These are phyloP conservation scores for Blastomyces emzantsi DNA, from an alignment of 2,329 filamentous ascomycete genomes.

Conservation along the genomic window DNA sequence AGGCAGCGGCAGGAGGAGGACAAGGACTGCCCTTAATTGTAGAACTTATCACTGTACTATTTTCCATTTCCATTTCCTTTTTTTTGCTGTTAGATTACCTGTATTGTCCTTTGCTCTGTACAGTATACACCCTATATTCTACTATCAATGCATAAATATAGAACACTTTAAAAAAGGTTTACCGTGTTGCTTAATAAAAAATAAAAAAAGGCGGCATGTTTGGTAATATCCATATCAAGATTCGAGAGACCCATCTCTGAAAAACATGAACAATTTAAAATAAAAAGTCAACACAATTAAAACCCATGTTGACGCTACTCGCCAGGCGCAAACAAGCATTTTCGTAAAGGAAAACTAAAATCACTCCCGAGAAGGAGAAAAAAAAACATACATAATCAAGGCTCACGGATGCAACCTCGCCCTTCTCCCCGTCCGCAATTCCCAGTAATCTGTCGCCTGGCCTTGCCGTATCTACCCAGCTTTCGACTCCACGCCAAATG, in stretches of 20 bases:
- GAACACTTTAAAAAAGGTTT: background rate
- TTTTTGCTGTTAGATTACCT: background rate
- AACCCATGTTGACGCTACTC: background rate
- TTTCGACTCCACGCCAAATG: constrained; percentile 9
- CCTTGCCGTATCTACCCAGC: constrained; percentile 6
- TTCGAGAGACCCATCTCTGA: too few species aligned
- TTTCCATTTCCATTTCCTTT: background rate
- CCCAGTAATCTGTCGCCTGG: background rate
- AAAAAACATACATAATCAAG: background rate
- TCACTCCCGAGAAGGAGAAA: background rate
- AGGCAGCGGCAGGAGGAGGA: background rate
- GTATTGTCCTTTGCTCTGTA: constrained; percentile 1
- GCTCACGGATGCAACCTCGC: background rate
- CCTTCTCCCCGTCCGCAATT: background rate
- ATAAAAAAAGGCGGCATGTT: too few species aligned
- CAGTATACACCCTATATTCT: background rate
- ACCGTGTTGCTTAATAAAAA: background rate
- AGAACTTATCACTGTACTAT: background rate
- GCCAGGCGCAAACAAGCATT: background rate
- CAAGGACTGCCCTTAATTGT: background rate
- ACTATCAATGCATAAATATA: background rate
- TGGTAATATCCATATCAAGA: too few species aligned
- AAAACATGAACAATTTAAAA: background rate
- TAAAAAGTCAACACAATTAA: background rate
- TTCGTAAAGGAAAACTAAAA: background rate